phyloP scores from a whole-genome alignment of 2,329 filamentous ascomycete genomes.

The Elsinoe australis region DNA sequence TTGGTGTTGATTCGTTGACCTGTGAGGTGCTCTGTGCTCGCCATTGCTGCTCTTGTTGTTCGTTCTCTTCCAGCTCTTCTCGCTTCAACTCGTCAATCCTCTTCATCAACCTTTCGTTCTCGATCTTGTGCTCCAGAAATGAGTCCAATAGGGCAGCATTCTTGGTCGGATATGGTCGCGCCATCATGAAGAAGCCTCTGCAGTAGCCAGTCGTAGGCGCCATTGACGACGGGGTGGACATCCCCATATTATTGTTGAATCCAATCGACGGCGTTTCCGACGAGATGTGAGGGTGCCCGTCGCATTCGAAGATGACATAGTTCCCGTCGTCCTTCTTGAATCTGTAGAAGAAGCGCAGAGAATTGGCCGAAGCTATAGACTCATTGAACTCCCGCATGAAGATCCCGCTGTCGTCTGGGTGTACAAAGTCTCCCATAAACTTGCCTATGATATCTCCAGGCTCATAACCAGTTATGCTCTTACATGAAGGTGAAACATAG shows the following conservation, averaged over 20 bases:
- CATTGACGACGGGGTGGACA: conserved; percentile 42
- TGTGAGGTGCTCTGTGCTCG: conserved; percentile 31
- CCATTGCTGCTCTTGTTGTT: conserved; percentile 57
- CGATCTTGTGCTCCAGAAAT: conserved; percentile 93
- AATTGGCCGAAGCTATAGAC: conserved; percentile 71
- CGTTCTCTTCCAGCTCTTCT: conserved; percentile 75
- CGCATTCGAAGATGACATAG: conserved; percentile 79
- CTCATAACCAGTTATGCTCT: conserved; percentile 66
- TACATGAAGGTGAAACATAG: conserved; percentile 76
- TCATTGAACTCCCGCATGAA: conserved; percentile 86
- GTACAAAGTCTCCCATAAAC: conserved; percentile 74
- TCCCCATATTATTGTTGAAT: conserved; percentile 15
- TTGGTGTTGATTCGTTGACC: conserved; percentile 46
- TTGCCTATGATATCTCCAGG: conserved; percentile 62
- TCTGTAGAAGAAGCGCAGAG: conserved; percentile 78
- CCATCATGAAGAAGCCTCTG: conserved; percentile 89
- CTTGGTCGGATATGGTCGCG: conserved; percentile 79
- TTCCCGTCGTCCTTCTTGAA: conserved; percentile 66
- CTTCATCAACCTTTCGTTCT: conserved; percentile 79
- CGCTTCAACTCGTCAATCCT: conserved; percentile 76
- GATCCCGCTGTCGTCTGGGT: conserved; percentile 73
- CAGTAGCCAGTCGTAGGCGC: conserved; percentile 54
- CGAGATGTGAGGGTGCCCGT: conserved; percentile 83
- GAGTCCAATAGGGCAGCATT: conserved; percentile 81
- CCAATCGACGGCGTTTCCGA: conserved; percentile 44